Evolutionary conservation across 148 eudicot species (phyloP).

Genomic region (Spergularia bocconei): DNA sequence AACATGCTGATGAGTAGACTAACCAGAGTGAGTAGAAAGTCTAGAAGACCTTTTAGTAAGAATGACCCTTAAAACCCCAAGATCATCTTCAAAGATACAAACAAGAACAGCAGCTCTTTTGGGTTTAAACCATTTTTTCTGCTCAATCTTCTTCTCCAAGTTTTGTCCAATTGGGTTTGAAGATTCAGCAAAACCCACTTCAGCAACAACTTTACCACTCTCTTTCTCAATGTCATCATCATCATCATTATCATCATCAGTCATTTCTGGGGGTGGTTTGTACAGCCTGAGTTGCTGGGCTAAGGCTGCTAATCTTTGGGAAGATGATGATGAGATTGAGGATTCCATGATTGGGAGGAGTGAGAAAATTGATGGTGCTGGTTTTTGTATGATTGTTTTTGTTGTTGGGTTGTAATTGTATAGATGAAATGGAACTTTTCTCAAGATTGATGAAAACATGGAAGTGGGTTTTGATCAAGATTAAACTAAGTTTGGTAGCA

Average conservation of each 20-base stretch:
- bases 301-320: conserved; percentile 40
- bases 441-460: conserved; percentile 25
- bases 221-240: conserved; percentile 41
- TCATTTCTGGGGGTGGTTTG: conserved; percentile 33
- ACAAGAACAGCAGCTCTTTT: conserved; percentile 70
- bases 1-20: not conserved
- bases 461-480: not conserved
- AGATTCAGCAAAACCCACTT: conserved; percentile 63
- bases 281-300: conserved; percentile 54
- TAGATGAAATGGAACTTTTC: conserved; percentile 17
- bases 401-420: not conserved
- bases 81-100: conserved; percentile 61
- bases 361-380: conserved; percentile 20
- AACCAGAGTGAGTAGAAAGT: conserved; percentile 82
- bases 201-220: conserved; percentile 52
- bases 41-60: conserved; percentile 78
- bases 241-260: conserved; percentile 34
- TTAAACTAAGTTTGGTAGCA: too few relatives aligned
- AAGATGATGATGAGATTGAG: conserved; percentile 8
- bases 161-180: conserved; percentile 34
- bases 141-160: not conserved
- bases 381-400: conserved; percentile 1
- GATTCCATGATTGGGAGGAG: conserved; percentile 29
- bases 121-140: conserved; percentile 20
- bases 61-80: conserved; percentile 63